These are phyloP conservation scores for Leccinum imitatum DNA, from an alignment of 768 basidiomycete genomes.

Conservation along the genomic window DNA sequence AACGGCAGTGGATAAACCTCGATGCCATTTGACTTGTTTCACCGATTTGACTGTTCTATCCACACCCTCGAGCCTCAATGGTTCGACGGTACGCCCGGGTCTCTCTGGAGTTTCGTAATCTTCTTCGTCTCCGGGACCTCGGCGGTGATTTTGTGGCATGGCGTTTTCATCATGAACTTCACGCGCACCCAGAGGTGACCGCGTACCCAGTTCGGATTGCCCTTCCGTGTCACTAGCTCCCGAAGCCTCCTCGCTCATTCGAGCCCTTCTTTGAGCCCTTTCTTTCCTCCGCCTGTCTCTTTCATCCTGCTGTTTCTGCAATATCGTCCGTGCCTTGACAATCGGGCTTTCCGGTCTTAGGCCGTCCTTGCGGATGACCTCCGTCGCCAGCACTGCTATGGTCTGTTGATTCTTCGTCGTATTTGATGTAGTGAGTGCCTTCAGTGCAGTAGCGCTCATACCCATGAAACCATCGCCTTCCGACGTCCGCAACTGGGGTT, in stretches of 20 bases:
- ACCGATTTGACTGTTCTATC: slow-evolving; percentile 32
- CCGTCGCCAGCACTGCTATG: slow-evolving; percentile 59
- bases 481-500: slow-evolving; percentile 29
- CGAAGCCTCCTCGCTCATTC: slow-evolving; percentile 38
- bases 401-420: slow-evolving; percentile 73
- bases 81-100: slow-evolving; percentile 41
- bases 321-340: slow-evolving; percentile 67
- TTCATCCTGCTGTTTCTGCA: slow-evolving; percentile 68
- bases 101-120: slow-evolving; percentile 70
- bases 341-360: slow-evolving; percentile 73
- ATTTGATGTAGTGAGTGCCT: slow-evolving; percentile 69
- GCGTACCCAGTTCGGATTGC: slow-evolving; percentile 14
- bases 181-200: slow-evolving; percentile 1
- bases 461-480: slow-evolving; percentile 52
- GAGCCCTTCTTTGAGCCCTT: slow-evolving; percentile 61
- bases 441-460: slow-evolving; percentile 69
- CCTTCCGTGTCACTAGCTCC: slow-evolving; percentile 32
- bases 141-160: slow-evolving; percentile 41
- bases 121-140: slow-evolving; percentile 80
- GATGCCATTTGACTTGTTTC: slow-evolving; percentile 78
- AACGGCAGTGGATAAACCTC: slow-evolving; percentile 59
- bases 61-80: slow-evolving; percentile 37
- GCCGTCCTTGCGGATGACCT: slow-evolving; percentile 70
- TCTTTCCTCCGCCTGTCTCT: slow-evolving; percentile 51
- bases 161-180: slow-evolving; percentile 28